A percentile compares a stretch with the other conserved stretches of the same genome.
These are phyloP conservation scores for Sporobolus alterniflorus DNA, from an alignment of 202 grass and related monocot species.

Conservation along the genomic window DNA sequence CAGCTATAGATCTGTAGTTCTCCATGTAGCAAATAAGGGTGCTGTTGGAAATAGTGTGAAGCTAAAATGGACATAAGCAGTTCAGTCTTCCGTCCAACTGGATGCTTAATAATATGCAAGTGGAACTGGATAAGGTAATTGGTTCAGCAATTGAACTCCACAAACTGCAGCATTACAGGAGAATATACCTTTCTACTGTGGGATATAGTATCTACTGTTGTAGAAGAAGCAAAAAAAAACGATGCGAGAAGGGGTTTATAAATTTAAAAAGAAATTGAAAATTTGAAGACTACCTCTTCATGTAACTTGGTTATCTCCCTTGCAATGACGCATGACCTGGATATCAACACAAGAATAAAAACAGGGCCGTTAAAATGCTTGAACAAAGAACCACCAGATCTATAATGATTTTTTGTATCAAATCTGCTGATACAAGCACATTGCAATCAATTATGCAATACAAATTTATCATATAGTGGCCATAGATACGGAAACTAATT, in stretches of 20 bases:
- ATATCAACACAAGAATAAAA: slow-evolving; percentile 35
- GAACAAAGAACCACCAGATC: slow-evolving; percentile 9
- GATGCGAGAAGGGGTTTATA: background rate
- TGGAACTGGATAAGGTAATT: background rate
- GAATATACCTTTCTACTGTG: background rate
- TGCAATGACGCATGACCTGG: slow-evolving; percentile 93
- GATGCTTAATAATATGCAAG: background rate
- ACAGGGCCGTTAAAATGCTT: slow-evolving; percentile 32
- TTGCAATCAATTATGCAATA: slow-evolving; percentile 18
- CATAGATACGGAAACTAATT: background rate
- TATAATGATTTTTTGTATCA: background rate
- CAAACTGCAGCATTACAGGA: slow-evolving; percentile 8
- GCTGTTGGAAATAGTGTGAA: background rate
- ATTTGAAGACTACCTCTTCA: slow-evolving; percentile 72
- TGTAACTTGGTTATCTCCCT: slow-evolving; percentile 98
- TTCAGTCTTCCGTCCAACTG: background rate
- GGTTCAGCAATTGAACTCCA: slow-evolving; percentile 13
- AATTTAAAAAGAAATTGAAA: slow-evolving; percentile 27
- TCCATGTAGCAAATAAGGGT: background rate
- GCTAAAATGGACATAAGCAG: background rate
- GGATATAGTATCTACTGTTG: background rate
- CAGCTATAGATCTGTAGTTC: background rate
- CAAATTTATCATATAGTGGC: background rate
- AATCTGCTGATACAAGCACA: background rate
- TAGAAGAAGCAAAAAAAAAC: background rate